A percentile compares a stretch with the other conserved stretches of the same genome.
Evolutionary conservation across 208 protist genomes (phyloP).

Genomic region (Leptomonas pyrrhocoris): DNA sequence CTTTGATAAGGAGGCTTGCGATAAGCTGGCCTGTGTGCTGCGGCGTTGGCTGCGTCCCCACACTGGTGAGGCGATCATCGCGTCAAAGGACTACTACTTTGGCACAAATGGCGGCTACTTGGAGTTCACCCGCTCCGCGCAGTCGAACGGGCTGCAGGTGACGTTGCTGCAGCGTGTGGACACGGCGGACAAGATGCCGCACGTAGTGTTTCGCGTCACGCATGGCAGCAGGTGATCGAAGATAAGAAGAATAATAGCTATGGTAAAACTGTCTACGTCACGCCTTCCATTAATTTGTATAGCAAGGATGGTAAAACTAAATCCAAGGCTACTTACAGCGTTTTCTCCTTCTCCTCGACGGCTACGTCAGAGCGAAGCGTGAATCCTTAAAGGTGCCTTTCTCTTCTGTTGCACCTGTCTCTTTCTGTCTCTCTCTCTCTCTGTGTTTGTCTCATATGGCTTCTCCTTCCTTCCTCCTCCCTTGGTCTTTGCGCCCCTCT

Average conservation of each 20-base stretch:
- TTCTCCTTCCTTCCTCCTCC: too few relatives aligned
- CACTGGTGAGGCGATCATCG: conserved; percentile 66
- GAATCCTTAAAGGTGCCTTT: too few relatives aligned
- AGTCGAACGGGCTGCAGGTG: conserved; percentile 41
- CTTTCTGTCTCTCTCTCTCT: background rate
- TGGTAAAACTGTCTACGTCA: too few relatives aligned
- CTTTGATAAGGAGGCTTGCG: conserved; percentile 81
- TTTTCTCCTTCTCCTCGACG: too few relatives aligned
- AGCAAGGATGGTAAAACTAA: too few relatives aligned
- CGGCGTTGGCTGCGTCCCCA: conserved; percentile 56
- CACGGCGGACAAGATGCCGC: conserved; percentile 65
- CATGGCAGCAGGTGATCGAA: background rate
- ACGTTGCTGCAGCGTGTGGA: conserved; percentile 45
- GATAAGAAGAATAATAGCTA: too few relatives aligned
- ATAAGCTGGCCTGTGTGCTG: conserved; percentile 70
- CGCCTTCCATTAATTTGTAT: too few relatives aligned
- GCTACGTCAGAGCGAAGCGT: too few relatives aligned
- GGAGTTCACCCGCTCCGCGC: conserved; percentile 51
- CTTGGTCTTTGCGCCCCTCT: background rate
- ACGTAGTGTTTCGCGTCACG: conserved; percentile 60
- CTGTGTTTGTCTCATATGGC: too few relatives aligned
- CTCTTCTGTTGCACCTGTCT: background rate
- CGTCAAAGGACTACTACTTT: conserved; percentile 91
- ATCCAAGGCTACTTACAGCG: too few relatives aligned
- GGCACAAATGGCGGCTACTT: conserved; percentile 81